A percentile compares a stretch with the other conserved stretches of the same genome.
These are phyloP conservation scores for Eucalyptus decipiens DNA, from an alignment of 345 rosid species.

Conservation along the genomic window DNA sequence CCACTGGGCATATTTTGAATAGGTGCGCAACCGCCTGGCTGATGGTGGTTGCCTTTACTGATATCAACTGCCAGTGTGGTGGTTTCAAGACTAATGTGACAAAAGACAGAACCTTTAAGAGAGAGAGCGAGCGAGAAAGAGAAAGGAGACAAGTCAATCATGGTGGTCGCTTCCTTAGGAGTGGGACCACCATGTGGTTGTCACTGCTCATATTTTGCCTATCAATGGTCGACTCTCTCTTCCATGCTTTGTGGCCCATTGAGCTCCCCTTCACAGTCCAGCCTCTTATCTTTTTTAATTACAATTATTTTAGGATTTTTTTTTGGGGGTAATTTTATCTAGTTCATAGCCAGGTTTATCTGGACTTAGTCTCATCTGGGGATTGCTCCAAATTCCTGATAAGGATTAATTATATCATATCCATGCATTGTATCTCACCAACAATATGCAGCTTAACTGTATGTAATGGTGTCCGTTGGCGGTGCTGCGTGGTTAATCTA, in stretches of 20 bases:
- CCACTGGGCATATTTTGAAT: not conserved
- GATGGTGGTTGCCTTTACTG: not conserved
- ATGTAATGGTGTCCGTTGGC: not conserved
- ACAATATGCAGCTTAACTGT: not conserved
- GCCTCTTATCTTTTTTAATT: not conserved
- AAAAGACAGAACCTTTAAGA: not conserved
- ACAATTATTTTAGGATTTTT: not conserved
- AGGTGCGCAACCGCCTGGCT: not conserved
- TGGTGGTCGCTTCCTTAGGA: not conserved
- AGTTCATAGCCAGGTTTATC: not conserved
- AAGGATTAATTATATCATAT: not conserved
- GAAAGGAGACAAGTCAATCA: not conserved
- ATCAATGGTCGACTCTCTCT: not conserved
- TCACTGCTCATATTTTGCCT: not conserved
- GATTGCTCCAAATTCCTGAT: not conserved
- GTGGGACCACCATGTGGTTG: not conserved
- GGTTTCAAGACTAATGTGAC: not conserved
- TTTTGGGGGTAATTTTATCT: not conserved
- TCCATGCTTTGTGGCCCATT: not conserved
- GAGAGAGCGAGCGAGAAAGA: not conserved
- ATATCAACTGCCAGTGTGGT: not conserved
- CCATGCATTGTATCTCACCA: not conserved
- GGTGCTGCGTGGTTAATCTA: not conserved
- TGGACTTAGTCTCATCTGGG: not conserved
- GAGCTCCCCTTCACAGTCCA: not conserved